Conservation (phyloP, 495 filamentous ascomycete genomes). For the Niebla homalea region DNA sequence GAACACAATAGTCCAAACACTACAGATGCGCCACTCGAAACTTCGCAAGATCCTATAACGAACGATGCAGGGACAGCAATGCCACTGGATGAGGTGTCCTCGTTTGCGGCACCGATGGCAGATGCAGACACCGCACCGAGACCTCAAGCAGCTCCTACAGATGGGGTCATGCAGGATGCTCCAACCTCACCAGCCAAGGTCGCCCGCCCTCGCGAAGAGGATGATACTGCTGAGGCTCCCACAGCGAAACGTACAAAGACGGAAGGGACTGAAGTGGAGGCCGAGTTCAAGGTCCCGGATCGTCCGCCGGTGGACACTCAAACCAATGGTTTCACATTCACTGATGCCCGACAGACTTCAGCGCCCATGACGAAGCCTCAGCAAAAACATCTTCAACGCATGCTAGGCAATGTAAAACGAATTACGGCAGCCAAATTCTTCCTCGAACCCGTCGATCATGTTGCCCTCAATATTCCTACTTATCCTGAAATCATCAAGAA, state of each 20-base stretch:
- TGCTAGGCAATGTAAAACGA: slow-evolving; percentile 64
- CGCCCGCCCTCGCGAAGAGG: slow-evolving; percentile 55
- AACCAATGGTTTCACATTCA: slow-evolving; percentile 7
- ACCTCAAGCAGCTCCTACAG: slow-evolving; percentile 3
- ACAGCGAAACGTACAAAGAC: slow-evolving; percentile 66
- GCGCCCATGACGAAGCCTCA: slow-evolving; percentile 40
- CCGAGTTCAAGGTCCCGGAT: slow-evolving; percentile 28
- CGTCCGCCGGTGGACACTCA: slow-evolving; percentile 21
- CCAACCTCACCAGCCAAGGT: slow-evolving; percentile 41
- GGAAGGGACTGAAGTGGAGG: slow-evolving; percentile 23
- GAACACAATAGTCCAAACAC: neutral
- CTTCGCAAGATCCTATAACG: neutral
- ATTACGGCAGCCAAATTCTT: slow-evolving; percentile 64
- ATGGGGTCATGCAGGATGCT: slow-evolving; percentile 28
- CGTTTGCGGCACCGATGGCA: slow-evolving; percentile 8
- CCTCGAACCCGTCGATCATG: slow-evolving; percentile 56
- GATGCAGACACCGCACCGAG: neutral
- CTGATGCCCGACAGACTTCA: slow-evolving; percentile 8
- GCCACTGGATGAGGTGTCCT: slow-evolving; percentile 13
- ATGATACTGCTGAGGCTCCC: slow-evolving; percentile 56
- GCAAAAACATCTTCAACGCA: slow-evolving; percentile 38
- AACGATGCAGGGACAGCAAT: slow-evolving; percentile 5
- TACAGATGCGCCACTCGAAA: neutral
- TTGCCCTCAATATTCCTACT: slow-evolving; percentile 51
- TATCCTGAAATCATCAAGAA: slow-evolving; percentile 59